A percentile compares a stretch with the other conserved stretches of the same genome.
phyloP scores from a whole-genome alignment of 2,329 filamentous ascomycete species.

The Penicillium digitatum region DNA sequence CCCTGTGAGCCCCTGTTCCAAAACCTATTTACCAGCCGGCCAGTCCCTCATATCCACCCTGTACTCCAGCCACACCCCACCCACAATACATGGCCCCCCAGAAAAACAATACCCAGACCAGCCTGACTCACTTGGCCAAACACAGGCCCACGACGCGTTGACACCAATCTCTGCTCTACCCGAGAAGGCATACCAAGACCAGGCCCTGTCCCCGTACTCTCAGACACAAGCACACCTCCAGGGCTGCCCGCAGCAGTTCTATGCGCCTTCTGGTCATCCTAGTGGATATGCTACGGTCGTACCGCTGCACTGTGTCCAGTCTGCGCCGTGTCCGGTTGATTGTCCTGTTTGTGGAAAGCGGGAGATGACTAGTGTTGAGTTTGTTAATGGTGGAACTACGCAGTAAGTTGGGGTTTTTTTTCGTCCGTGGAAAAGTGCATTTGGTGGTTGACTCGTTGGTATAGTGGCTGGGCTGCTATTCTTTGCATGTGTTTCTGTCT shows the following conservation, averaged over 20 bases:
- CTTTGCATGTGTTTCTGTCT: constrained; percentile 45
- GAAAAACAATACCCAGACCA: constrained; percentile 2
- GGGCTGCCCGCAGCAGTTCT: constrained; percentile 9
- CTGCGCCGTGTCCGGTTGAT: constrained; percentile 43
- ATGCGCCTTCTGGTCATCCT: constrained; percentile 17
- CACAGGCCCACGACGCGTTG: background rate
- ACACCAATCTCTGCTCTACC: background rate
- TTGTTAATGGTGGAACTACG: constrained; percentile 26
- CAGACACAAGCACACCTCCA: background rate
- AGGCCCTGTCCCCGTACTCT: constrained; percentile 6
- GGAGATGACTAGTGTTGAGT: constrained; percentile 26
- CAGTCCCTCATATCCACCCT: background rate
- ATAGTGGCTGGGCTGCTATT: constrained; percentile 46
- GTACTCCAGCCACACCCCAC: background rate
- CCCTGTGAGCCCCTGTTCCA: background rate
- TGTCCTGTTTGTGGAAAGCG: constrained; percentile 47
- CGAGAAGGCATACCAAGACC: constrained; percentile 18
- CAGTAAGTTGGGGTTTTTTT: too few relatives aligned
- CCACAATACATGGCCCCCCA: background rate
- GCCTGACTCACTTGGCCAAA: background rate
- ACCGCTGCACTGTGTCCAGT: constrained; percentile 27
- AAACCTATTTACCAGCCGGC: background rate
- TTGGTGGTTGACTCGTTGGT: background rate
- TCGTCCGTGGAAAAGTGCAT: too few relatives aligned
- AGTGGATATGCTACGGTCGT: constrained; percentile 25